Conservation (phyloP, 2,329 filamentous ascomycete species). For the Ophiocordyceps camponoti-leonardi region DNA sequence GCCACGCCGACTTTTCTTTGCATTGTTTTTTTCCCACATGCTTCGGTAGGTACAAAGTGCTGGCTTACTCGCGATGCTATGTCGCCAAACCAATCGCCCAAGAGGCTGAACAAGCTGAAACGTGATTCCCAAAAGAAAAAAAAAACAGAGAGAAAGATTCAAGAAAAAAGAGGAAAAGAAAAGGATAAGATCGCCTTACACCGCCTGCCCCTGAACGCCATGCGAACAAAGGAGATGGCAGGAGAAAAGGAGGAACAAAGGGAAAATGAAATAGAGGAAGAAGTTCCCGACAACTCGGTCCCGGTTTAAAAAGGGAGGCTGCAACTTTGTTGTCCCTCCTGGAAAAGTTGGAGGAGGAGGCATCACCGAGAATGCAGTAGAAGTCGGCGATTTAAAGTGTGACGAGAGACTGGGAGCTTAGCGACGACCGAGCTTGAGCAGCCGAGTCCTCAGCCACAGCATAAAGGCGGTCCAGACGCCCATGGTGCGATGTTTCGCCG, state of each 20-base stretch:
- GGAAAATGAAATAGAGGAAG: neutral
- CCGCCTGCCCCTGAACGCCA: neutral
- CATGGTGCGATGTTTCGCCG: constrained; percentile 42
- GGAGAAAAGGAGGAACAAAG: neutral
- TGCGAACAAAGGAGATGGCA: neutral
- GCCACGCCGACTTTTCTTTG: too few relatives aligned
- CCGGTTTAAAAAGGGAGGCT: too few relatives aligned
- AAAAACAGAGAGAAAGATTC: too few relatives aligned
- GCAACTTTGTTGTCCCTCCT: too few relatives aligned
- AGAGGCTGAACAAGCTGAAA: neutral
- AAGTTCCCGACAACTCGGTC: too few relatives aligned
- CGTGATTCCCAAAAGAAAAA: too few relatives aligned
- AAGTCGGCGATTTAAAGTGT: too few relatives aligned
- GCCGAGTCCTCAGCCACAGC: constrained; percentile 42
- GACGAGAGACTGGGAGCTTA: constrained; percentile 9
- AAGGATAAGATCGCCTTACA: neutral
- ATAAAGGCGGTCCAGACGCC: constrained; percentile 46
- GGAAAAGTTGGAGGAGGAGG: too few relatives aligned
- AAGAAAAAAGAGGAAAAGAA: neutral
- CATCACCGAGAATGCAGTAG: too few relatives aligned
- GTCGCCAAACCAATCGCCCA: neutral
- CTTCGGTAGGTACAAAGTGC: too few relatives aligned
- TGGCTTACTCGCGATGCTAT: neutral
- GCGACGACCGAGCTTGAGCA: constrained; percentile 22
- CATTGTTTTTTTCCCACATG: too few relatives aligned